phyloP scores from a whole-genome alignment of 176 grass and related monocot species.

The Tillandsia fasciculata region DNA sequence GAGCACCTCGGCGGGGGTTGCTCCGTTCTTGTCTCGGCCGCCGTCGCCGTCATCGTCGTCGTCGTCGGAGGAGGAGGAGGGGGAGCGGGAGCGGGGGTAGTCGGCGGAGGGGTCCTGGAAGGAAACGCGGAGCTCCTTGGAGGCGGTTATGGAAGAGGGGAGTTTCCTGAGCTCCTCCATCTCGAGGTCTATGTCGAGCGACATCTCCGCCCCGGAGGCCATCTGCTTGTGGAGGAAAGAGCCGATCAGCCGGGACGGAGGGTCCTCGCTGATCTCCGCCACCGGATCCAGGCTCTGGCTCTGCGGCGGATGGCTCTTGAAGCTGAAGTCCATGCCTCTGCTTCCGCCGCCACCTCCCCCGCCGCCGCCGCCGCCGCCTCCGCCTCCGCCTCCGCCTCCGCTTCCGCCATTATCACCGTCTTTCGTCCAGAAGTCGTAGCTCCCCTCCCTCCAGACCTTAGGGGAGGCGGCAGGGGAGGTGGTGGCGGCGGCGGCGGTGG shows the following conservation, averaged over 20 bases:
- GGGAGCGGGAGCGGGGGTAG: not conserved
- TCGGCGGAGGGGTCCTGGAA: slow-evolving; percentile 31
- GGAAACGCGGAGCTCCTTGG: slow-evolving; percentile 55
- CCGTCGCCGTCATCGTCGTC: slow-evolving; percentile 9
- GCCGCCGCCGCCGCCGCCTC: not conserved
- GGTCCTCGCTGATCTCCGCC: slow-evolving; percentile 45
- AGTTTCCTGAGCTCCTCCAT: slow-evolving; percentile 47
- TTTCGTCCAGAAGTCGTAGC: slow-evolving; percentile 39
- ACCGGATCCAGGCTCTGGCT: slow-evolving; percentile 10
- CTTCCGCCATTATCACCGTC: not conserved
- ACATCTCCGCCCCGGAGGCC: slow-evolving; percentile 40
- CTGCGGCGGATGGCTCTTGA: slow-evolving; percentile 31
- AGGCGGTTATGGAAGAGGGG: slow-evolving; percentile 11
- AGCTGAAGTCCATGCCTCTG: slow-evolving; percentile 38
- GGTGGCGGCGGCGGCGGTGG: not conserved
- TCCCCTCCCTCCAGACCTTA: slow-evolving; percentile 42
- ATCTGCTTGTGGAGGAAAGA: slow-evolving; percentile 62
- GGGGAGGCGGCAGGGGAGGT: slow-evolving; percentile 6
- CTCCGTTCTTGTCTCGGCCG: not conserved
- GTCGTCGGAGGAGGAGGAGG: slow-evolving; percentile 30
- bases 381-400: not conserved
- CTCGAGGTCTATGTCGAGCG: slow-evolving; percentile 59
- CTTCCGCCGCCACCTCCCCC: not conserved
- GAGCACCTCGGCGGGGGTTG: slow-evolving; percentile 35
- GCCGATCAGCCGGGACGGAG: slow-evolving; percentile 58